phyloP scores from a whole-genome alignment of 1,139 yeast species.

The Geotrichum macrosporum region DNA sequence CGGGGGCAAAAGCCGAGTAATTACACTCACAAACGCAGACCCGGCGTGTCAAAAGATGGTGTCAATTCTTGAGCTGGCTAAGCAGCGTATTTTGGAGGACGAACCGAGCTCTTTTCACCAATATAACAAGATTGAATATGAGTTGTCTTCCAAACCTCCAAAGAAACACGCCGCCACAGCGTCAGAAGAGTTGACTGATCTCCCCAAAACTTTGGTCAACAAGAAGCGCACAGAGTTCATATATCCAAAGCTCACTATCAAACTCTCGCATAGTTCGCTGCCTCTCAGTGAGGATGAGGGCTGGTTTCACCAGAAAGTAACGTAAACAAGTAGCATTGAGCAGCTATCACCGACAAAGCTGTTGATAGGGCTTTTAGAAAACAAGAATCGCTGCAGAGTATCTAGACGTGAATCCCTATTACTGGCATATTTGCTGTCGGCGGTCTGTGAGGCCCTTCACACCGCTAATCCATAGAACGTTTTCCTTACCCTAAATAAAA shows the following conservation, averaged over 20 bases:
- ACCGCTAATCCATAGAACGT: too few relatives aligned
- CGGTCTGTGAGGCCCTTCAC: too few relatives aligned
- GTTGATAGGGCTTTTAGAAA: too few relatives aligned
- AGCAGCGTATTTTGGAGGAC: slow-evolving; percentile 21
- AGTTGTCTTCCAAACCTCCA: slow-evolving; percentile 10
- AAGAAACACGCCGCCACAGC: neutral
- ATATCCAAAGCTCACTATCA: slow-evolving; percentile 12
- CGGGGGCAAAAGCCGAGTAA: slow-evolving; percentile 11
- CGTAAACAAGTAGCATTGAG: neutral
- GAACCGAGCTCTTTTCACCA: slow-evolving; percentile 23
- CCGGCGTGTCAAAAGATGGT: slow-evolving; percentile 29
- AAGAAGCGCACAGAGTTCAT: slow-evolving; percentile 3
- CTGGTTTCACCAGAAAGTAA: slow-evolving; percentile 10
- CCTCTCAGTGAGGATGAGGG: slow-evolving; percentile 14
- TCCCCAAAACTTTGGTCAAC: slow-evolving; percentile 4
- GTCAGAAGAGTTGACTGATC: neutral
- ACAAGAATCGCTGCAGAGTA: too few relatives aligned
- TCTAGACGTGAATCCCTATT: too few relatives aligned
- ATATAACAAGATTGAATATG: slow-evolving; percentile 23
- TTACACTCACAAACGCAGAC: slow-evolving; percentile 24
- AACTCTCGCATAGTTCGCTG: slow-evolving; percentile 11
- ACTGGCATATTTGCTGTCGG: too few relatives aligned
- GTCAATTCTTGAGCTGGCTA: slow-evolving; percentile 30
- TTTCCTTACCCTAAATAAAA: slow-evolving; percentile 6
- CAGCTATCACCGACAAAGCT: neutral